Percentiles rank a stretch among this genome's conserved stretches.
These are phyloP conservation scores for Vitis labrusca DNA, from an alignment of 164 flowering plant species.

Conservation along the genomic window DNA sequence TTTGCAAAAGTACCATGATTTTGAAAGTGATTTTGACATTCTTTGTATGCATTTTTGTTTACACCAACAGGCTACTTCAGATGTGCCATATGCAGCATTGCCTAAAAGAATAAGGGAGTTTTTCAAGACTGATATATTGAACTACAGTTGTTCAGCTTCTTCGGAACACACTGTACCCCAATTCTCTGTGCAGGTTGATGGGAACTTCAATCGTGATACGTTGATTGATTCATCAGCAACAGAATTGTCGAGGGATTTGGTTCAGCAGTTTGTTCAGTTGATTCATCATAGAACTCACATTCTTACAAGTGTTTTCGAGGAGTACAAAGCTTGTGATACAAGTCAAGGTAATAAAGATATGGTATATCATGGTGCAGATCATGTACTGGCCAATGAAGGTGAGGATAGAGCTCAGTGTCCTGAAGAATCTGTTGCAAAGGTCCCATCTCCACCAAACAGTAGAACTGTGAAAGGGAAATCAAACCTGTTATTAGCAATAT, in stretches of 20 bases:
- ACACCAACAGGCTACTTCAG: constrained; percentile 82
- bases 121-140: constrained; percentile 44
- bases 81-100: constrained; percentile 50
- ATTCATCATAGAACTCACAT: constrained; percentile 57
- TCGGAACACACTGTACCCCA: constrained; percentile 47
- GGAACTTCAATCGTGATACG: constrained; percentile 51
- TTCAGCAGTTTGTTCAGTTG: constrained; percentile 64
- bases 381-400: constrained; percentile 18
- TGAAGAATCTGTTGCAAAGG: constrained; percentile 26
- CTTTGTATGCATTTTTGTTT: constrained; percentile 3
- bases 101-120: constrained; percentile 63
- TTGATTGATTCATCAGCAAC: constrained; percentile 56
- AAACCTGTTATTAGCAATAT: constrained; percentile 57
- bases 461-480: constrained; percentile 59
- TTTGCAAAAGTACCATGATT: no score
- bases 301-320: constrained; percentile 9
- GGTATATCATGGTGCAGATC: constrained; percentile 10
- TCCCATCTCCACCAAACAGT: constrained; percentile 24
- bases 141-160: constrained; percentile 19
- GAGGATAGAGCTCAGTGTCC: constrained; percentile 15
- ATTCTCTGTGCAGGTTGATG: constrained; percentile 57
- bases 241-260: constrained; percentile 51
- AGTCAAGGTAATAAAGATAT: constrained; percentile 14
- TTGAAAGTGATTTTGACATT: no score
- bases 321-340: constrained; percentile 17